phyloP scores from a whole-genome alignment of 345 rosid species.

The Aquilaria malaccensis region DNA sequence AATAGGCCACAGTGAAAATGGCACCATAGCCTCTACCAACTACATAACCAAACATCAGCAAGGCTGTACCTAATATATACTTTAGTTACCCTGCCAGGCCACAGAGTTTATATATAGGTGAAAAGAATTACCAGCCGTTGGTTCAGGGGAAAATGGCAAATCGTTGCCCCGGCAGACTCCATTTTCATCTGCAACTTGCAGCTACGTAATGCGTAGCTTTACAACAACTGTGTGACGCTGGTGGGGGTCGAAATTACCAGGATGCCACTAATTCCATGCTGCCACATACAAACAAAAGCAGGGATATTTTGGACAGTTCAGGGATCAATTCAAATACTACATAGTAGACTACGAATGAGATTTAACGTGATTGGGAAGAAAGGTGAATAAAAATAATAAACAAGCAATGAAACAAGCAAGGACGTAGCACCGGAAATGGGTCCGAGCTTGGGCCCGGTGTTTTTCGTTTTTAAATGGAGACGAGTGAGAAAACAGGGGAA shows the following conservation, averaged over 20 bases:
- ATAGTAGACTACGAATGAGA: too few species aligned
- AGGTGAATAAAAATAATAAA: too few species aligned
- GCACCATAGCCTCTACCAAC: constrained; percentile 31
- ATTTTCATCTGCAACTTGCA: constrained; percentile 12
- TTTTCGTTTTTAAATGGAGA: too few species aligned
- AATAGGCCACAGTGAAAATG: constrained; percentile 48
- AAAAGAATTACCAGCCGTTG: too few species aligned
- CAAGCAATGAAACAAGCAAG: too few species aligned
- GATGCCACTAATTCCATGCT: constrained; percentile 1
- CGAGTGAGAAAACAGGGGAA: too few species aligned
- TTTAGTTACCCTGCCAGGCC: too few species aligned
- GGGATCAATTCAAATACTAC: neutral
- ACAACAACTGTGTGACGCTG: neutral
- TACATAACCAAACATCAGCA: neutral
- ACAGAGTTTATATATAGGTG: too few species aligned
- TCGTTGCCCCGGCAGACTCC: constrained; percentile 19
- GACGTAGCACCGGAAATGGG: too few species aligned
- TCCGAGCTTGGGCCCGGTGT: too few species aligned
- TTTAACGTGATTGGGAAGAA: too few species aligned
- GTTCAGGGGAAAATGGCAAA: neutral
- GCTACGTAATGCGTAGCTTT: constrained; percentile 12
- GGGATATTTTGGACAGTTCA: constrained; percentile 13
- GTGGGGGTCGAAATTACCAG: constrained; percentile 5
- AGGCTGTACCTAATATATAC: too few species aligned
- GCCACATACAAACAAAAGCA: neutral